Base-by-base conservation (phyloP, 495 filamentous ascomycete species). In the Hamigera avellanea region DNA sequence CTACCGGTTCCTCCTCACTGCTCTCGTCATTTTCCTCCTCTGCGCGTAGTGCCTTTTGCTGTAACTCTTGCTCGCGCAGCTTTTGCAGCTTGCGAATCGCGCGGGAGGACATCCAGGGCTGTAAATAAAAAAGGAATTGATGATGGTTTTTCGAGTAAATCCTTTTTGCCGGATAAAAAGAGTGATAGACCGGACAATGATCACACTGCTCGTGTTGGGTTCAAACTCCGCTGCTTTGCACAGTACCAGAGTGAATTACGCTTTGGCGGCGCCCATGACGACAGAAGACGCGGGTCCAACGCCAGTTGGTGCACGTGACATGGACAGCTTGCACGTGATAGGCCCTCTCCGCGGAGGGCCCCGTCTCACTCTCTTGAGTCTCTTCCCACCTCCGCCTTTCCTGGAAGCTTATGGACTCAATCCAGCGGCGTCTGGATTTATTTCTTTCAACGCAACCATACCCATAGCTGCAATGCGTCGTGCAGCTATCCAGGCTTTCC, bases 41-140 rank as follows among this genome's bases (percentile, higher is more conserved):
- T 44, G 61, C 36, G 9, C 52, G 44, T 16, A 54, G 25, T 54
- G 50, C n/a, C 6, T 39, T 40, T 26, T 73, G 62, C 48, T 77
- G 71, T 49, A 74, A 64, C 59, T 80, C 76, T 66, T 82, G 63
- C 44, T 73, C 71, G 34, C 63, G 62, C 54, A 73, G 66, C 46
- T 66, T 75, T 44, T 86, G 82, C 28, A 87, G 62, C 57, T 83
- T 86, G 32, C 84, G 73, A 34, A 91, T 55, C 21, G 86, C 83
- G 41, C 86, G 74, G 19, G 77, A 84, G 26, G 85, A 88, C 86
- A 93, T 93, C 32, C 40, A 64, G 17, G 17, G 32, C n/a, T n/a
- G n/a, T n/a, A n/a, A n/a, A n/a, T n/a, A n/a, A n/a, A n/a, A n/a
- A n/a, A n/a, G n/a, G n/a, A n/a, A n/a, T n/a, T n/a, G n/a, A n/a